Base-by-base conservation (phyloP, 768 basidiomycete species). In the Boletus subparvulus region DNA sequence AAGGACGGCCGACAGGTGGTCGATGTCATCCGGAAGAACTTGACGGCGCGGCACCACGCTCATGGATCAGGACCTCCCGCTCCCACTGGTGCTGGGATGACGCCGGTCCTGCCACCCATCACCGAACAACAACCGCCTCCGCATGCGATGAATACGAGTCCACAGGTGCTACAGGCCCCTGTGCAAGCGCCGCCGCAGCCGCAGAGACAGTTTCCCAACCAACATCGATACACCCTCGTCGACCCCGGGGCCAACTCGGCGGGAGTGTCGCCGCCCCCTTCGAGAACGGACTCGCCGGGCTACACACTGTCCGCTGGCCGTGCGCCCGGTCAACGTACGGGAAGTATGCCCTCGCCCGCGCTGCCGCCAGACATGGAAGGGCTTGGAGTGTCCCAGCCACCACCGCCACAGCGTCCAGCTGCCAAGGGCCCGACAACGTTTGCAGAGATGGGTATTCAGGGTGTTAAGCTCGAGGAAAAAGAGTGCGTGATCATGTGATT, bases 401-500 rank as follows among this genome's bases (percentile, higher is more conserved):
- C n/a, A n/a, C n/a, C n/a, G n/a, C n/a, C n/a, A n/a, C n/a, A n/a
- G n/a, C n/a, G n/a, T n/a, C n/a, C n/a, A n/a, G n/a, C n/a, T n/a
- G n/a, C n/a, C n/a, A n/a, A n/a, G n/a, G n/a, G n/a, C n/a, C n/a
- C n/a, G n/a, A n/a, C n/a, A n/a, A n/a, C n/a, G n/a, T n/a, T n/a
- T n/a, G n/a, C n/a, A n/a, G n/a, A n/a, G n/a, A n/a, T n/a, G n/a
- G n/a, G n/a, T n/a, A n/a, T n/a, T n/a, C n/a, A n/a, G n/a, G n/a
- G n/a, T n/a, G n/a, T n/a, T n/a, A 90, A 88, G 65, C 81, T 84
- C 43, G 85, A 93, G 65, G 83, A 90, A 6, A 86, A 93, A 72
- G 87, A 92, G 94, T 76, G 94, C 76, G 74, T 90, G 35, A 81
- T 97, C 61, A 95, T 97, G 93, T 97, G 69, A 80, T 10, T 17